These are phyloP conservation scores for Tolypocladium nubicola DNA, from an alignment of 2,329 filamentous ascomycete species.

Conservation along the genomic window DNA sequence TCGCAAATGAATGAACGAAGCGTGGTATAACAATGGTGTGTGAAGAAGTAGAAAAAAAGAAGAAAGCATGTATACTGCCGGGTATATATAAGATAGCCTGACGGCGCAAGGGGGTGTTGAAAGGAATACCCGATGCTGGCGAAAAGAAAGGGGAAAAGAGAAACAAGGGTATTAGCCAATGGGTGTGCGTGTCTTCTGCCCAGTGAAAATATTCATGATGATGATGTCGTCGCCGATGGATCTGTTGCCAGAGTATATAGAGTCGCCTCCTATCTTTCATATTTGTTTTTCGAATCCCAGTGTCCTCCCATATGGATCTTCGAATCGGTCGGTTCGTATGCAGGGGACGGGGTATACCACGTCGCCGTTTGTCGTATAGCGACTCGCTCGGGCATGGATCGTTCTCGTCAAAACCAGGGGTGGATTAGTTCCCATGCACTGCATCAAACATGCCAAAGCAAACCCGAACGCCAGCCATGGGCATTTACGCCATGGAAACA, in stretches of 20 bases:
- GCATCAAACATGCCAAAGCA: background rate
- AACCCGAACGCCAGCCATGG: constrained; percentile 6
- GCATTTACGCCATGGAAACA: background rate
- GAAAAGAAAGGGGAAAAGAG: constrained; percentile 1
- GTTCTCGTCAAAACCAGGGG: background rate
- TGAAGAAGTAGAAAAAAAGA: too few relatives aligned
- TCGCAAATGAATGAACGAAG: background rate
- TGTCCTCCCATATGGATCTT: constrained; percentile 3
- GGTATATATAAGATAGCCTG: background rate
- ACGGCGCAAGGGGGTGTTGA: background rate
- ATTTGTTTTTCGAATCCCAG: background rate
- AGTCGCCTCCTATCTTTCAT: constrained; percentile 12
- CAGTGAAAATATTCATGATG: background rate
- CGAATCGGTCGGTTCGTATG: background rate
- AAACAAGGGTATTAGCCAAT: constrained; percentile 8
- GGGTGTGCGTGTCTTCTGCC: background rate
- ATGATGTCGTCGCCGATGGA: constrained; percentile 14
- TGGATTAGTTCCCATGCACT: background rate
- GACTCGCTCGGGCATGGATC: background rate
- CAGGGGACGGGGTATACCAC: background rate
- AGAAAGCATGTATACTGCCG: background rate
- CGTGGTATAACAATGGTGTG: background rate
- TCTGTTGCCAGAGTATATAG: constrained; percentile 21
- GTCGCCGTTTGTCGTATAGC: background rate
- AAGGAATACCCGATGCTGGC: background rate